A percentile compares a stretch with the other conserved stretches of the same genome.
Evolutionary conservation across 768 basidiomycete genomes (phyloP).

Genomic region (Amyloporia xantha): DNA sequence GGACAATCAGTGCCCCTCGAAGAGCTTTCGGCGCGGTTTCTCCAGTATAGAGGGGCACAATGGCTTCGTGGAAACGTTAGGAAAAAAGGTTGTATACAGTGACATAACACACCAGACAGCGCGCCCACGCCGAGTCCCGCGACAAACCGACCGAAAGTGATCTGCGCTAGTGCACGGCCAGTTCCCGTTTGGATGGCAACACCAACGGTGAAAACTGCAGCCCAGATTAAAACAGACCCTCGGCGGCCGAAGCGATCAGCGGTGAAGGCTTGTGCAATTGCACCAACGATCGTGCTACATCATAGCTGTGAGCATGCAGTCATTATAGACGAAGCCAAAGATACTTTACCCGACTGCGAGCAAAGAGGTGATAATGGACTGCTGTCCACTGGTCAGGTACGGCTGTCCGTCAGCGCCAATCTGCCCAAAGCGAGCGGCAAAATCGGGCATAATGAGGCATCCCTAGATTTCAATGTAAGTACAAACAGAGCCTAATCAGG

Average conservation of each 20-base stretch:
- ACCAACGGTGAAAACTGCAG: constrained; percentile 63
- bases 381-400: constrained; percentile 53
- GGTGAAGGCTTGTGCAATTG: constrained; percentile 66
- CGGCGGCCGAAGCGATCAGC: constrained; percentile 69
- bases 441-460: constrained; percentile 77
- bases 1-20: constrained; percentile 61
- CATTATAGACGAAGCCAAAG: not conserved
- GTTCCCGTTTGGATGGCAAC: constrained; percentile 68
- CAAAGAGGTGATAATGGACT: constrained; percentile 74
- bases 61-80: too few relatives aligned
- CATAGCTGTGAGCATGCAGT: too few relatives aligned
- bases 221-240: constrained; percentile 72
- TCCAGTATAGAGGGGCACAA: constrained; percentile 55
- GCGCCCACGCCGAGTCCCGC: constrained; percentile 77
- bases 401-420: constrained; percentile 37
- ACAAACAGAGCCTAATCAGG: not conserved
- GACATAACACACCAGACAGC: constrained; percentile 43
- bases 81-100: too few relatives aligned
- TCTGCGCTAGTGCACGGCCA: constrained; percentile 48
- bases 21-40: constrained; percentile 71
- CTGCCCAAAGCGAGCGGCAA: constrained; percentile 62
- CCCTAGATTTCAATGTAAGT: constrained; percentile 36
- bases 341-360: constrained; percentile 62
- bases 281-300: constrained; percentile 35
- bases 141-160: constrained; percentile 65